phyloP scores from a whole-genome alignment of 106 monocot species.

The Dactylorhiza incarnata region DNA sequence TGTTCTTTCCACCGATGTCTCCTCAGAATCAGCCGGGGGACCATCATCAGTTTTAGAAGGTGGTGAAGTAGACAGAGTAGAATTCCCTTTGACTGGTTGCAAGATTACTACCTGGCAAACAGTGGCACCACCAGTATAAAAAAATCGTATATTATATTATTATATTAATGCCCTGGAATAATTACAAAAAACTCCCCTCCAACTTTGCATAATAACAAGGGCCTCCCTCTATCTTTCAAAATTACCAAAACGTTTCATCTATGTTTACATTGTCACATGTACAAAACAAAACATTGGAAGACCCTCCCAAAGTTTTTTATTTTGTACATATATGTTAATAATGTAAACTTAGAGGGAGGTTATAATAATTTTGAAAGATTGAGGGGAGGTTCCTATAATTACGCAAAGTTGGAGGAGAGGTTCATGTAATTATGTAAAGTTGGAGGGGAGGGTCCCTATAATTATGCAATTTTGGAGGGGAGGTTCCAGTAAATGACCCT shows the following conservation, averaged over 20 bases:
- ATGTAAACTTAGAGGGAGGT: too few species aligned
- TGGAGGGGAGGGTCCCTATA: background rate
- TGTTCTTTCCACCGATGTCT: slow-evolving; percentile 17
- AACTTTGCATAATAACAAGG: too few species aligned
- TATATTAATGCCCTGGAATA: too few species aligned
- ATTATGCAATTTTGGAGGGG: background rate
- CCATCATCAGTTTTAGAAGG: slow-evolving; percentile 14
- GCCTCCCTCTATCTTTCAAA: background rate
- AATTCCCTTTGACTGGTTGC: slow-evolving; percentile 46
- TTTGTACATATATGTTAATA: too few species aligned
- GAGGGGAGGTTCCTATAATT: too few species aligned
- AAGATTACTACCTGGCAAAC: slow-evolving; percentile 71
- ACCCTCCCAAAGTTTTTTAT: too few species aligned
- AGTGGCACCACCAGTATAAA: background rate
- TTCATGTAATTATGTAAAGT: background rate
- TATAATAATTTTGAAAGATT: too few species aligned
- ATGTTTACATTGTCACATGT: background rate
- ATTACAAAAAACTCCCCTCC: background rate
- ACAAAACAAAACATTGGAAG: background rate
- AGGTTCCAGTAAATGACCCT: background rate
- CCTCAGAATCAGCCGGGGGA: slow-evolving; percentile 21
- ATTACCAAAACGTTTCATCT: background rate
- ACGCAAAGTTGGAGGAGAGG: background rate
- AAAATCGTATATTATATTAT: too few species aligned
- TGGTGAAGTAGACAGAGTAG: slow-evolving; percentile 27